phyloP scores from a whole-genome alignment of 2,329 filamentous ascomycete genomes.

The Aureobasidium sp. region DNA sequence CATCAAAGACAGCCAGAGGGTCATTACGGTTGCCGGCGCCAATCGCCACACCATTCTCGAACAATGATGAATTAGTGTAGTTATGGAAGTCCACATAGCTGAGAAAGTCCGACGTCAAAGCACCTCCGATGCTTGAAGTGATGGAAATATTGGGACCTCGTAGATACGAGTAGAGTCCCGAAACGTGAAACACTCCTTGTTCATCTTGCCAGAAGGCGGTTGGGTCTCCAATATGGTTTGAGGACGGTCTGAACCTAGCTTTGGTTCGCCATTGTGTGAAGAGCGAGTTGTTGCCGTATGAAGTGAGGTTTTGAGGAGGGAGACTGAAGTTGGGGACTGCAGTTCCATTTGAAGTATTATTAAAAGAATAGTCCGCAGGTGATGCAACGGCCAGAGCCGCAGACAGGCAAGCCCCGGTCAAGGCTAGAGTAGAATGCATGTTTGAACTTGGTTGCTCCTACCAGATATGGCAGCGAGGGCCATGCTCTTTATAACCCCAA shows the following conservation, averaged over 20 bases:
- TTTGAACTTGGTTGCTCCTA: not conserved
- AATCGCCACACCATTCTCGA: slow-evolving; percentile 2
- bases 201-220: slow-evolving; percentile 12
- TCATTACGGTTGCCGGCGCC: not conserved
- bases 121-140: slow-evolving; percentile 21
- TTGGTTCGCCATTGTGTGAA: slow-evolving; percentile 12
- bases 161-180: not conserved
- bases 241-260: slow-evolving; percentile 8
- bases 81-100: slow-evolving; percentile 37
- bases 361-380: not conserved
- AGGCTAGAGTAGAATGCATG: not conserved
- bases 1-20: slow-evolving; percentile 38
- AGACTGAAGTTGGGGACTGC: not conserved
- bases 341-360: not conserved
- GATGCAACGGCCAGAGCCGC: slow-evolving; percentile 2
- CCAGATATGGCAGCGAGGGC: not conserved
- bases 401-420: not conserved
- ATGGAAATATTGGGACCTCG: not conserved
- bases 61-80: slow-evolving; percentile 25
- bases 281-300: not conserved
- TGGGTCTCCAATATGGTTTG: slow-evolving; percentile 2
- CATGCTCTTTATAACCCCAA: not conserved
- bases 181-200: not conserved
- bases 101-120: slow-evolving; percentile 38
- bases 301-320: slow-evolving; percentile 6